These are phyloP conservation scores for Pelagophyceae sp. DNA, from an alignment of 352 stramenopile species.

Conservation along the genomic window DNA sequence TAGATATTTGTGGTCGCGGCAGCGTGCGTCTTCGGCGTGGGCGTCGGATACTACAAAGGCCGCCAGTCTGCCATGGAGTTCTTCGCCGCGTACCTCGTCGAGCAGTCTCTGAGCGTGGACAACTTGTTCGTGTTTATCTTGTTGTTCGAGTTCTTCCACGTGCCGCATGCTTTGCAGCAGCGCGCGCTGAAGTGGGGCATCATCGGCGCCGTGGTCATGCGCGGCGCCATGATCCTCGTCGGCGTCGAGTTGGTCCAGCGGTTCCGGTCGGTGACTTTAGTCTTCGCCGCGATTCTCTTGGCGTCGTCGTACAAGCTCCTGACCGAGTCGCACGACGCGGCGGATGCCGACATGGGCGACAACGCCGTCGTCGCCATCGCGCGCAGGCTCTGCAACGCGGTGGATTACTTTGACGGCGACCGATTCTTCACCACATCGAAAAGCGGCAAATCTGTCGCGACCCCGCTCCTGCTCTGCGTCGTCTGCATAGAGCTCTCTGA, in stretches of 20 bases:
- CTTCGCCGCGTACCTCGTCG: slow-evolving; percentile 31
- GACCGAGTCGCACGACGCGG: slow-evolving; percentile 30
- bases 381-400: slow-evolving; percentile 31
- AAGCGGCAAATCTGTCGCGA: slow-evolving; percentile 32
- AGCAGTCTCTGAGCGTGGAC: slow-evolving; percentile 48
- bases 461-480: slow-evolving; percentile 45
- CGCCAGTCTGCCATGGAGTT: neutral
- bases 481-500: slow-evolving; percentile 50
- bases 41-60: neutral
- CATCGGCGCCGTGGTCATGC: slow-evolving; percentile 41
- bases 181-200: slow-evolving; percentile 31
- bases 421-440: slow-evolving; percentile 40
- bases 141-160: slow-evolving; percentile 55
- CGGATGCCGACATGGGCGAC: slow-evolving; percentile 20
- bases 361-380: slow-evolving; percentile 42
- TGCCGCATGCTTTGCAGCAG: slow-evolving; percentile 30
- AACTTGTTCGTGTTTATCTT: slow-evolving; percentile 56
- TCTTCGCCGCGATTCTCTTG: slow-evolving; percentile 46
- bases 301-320: slow-evolving; percentile 39
- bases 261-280: slow-evolving; percentile 41
- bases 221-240: slow-evolving; percentile 48
- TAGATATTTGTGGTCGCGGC: neutral
- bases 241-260: slow-evolving; percentile 40
- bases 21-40: neutral
- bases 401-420: slow-evolving; percentile 41